Percentiles rank a stretch among this genome's conserved stretches.
Conservation (phyloP, 2,329 filamentous ascomycete species). For the Thelonectria rubi region DNA sequence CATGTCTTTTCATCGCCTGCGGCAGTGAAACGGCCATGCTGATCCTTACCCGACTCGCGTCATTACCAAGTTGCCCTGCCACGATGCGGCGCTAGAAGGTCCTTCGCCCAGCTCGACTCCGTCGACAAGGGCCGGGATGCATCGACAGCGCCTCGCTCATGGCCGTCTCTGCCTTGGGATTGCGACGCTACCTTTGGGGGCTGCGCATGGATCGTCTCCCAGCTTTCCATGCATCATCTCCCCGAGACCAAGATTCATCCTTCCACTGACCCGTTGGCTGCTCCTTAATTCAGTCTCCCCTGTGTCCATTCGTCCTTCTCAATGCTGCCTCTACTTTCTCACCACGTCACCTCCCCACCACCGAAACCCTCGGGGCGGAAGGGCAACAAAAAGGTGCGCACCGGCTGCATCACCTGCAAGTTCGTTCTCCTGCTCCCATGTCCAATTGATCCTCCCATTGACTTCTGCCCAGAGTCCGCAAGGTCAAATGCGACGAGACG, state of each 20-base stretch:
- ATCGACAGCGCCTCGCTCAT: constrained; percentile 6
- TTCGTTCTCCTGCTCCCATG: constrained; percentile 44
- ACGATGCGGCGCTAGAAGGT: background rate
- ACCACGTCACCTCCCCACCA: constrained; percentile 5
- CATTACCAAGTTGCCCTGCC: background rate
- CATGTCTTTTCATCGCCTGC: too few species aligned
- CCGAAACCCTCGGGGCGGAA: constrained; percentile 47
- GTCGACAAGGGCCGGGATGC: background rate
- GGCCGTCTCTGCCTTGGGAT: background rate
- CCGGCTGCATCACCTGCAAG: constrained; percentile 66
- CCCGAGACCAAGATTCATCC: background rate
- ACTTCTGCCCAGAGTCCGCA: constrained; percentile 55
- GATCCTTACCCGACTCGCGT: background rate
- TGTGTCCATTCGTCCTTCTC: background rate
- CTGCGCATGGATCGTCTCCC: background rate
- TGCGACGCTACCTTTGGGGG: constrained; percentile 2
- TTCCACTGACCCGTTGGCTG: background rate
- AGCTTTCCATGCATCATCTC: background rate
- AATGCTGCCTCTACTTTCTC: constrained; percentile 16
- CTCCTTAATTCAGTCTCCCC: background rate
- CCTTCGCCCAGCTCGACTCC: background rate
- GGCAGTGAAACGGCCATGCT: too few species aligned
- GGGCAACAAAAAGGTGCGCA: constrained; percentile 57
- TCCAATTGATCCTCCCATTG: background rate
- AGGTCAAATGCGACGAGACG: constrained; percentile 66